phyloP scores from a whole-genome alignment of 192 early-diverging fungal genomes.

The Coemansia sp. region DNA sequence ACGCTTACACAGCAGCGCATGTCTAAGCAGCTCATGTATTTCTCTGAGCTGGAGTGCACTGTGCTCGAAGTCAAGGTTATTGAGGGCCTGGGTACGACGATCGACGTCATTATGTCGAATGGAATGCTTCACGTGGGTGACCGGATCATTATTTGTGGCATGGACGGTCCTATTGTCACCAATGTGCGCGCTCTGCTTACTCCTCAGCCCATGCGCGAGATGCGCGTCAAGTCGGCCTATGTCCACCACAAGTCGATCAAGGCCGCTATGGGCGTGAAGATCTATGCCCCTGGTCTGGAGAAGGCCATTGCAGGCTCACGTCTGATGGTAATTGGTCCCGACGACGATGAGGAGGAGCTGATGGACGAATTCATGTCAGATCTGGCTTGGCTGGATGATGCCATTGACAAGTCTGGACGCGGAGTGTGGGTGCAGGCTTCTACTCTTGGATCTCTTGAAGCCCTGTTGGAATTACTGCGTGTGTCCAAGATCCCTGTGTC shows the following conservation, averaged over 20 bases:
- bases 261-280: slow-evolving; percentile 97
- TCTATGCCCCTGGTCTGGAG: slow-evolving; percentile 90
- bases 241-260: slow-evolving; percentile 96
- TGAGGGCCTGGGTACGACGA: slow-evolving; percentile 97
- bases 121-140: slow-evolving; percentile 94
- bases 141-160: slow-evolving; percentile 86
- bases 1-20: slow-evolving; percentile 93
- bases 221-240: slow-evolving; percentile 96
- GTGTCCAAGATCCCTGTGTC: slow-evolving; percentile 93
- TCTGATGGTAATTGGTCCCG: slow-evolving; percentile 88
- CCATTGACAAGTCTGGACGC: slow-evolving; percentile 81
- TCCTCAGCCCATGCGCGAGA: slow-evolving; percentile 98
- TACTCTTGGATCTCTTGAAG: slow-evolving; percentile 96
- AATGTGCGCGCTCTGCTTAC: slow-evolving; percentile 92
- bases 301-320: slow-evolving; percentile 98
- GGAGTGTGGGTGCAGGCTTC: slow-evolving; percentile 99
- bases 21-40: slow-evolving; percentile 93
- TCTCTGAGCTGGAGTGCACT: slow-evolving; percentile 95
- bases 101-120: slow-evolving; percentile 96
- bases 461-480: slow-evolving; percentile 91
- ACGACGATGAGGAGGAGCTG: slow-evolving; percentile 96
- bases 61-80: slow-evolving; percentile 99
- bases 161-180: slow-evolving; percentile 92
- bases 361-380: slow-evolving; percentile 96
- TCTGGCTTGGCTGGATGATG: slow-evolving; percentile 72